A percentile compares a stretch with the other conserved stretches of the same genome.
phyloP scores from a whole-genome alignment of 345 rosid species.

The Salix purpurea region DNA sequence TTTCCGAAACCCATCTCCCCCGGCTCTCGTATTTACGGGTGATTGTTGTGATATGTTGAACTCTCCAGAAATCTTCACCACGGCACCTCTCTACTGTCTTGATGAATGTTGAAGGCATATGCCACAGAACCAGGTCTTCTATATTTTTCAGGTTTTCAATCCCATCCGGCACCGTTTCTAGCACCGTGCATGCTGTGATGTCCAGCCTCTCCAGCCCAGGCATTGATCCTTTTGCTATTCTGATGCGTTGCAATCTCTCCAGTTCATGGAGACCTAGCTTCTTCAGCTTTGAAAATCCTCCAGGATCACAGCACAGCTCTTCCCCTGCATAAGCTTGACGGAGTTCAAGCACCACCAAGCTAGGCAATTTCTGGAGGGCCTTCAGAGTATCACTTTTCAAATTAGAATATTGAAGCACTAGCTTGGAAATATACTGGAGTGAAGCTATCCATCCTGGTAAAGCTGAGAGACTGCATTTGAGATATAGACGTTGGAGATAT shows the following conservation, averaged over 20 bases:
- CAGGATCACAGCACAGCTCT: neutral
- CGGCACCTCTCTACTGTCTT: neutral
- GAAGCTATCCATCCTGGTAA: constrained; percentile 8
- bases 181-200: neutral
- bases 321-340: constrained; percentile 7
- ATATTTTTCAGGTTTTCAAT: neutral
- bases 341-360: constrained; percentile 7
- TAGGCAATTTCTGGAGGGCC: neutral
- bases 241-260: neutral
- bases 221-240: constrained; percentile 7
- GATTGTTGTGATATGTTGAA: constrained; percentile 3
- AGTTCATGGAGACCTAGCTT: neutral
- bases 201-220: neutral
- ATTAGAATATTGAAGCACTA: constrained; percentile 7
- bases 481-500: neutral
- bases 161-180: constrained; percentile 3
- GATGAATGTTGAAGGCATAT: neutral
- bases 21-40: neutral
- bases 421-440: constrained; percentile 6
- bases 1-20: neutral
- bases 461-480: neutral
- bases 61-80: constrained; percentile 4
- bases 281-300: constrained; percentile 1
- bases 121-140: neutral
- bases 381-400: constrained; percentile 1